Evolutionary conservation across 495 filamentous ascomycete genomes (phyloP).

Genomic region (Chaetomium cochliodes): DNA sequence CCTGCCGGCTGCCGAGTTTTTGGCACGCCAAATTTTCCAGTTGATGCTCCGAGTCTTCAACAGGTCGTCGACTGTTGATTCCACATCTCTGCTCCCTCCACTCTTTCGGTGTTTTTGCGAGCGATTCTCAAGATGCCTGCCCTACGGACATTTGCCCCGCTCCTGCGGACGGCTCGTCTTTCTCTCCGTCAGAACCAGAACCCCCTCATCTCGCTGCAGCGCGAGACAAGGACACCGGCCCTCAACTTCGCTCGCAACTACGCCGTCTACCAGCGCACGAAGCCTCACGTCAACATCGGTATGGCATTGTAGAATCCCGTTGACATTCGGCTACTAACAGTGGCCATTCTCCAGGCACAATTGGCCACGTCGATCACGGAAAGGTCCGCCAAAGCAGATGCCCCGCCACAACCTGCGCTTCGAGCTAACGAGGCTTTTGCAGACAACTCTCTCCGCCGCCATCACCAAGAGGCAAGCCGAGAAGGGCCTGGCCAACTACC

Average conservation of each 20-base stretch:
- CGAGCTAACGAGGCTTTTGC: constrained; percentile 30
- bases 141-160: constrained; percentile 63
- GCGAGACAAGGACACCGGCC: constrained; percentile 64
- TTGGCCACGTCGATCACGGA: constrained; percentile 99
- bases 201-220: constrained; percentile 59
- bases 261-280: constrained; percentile 83
- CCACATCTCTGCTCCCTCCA: constrained; percentile 30
- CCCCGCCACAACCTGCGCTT: constrained; percentile 5
- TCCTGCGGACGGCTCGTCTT: constrained; percentile 65
- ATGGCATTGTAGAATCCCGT: constrained; percentile 32
- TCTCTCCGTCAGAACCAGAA: constrained; percentile 63
- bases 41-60: constrained; percentile 3
- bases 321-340: constrained; percentile 21
- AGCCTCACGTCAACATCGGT: constrained; percentile 99
- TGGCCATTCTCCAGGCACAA: constrained; percentile 64
- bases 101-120: constrained; percentile 34
- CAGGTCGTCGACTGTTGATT: constrained; percentile 20
- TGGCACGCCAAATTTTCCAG: constrained; percentile 30
- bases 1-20: constrained; percentile 17
- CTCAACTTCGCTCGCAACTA: constrained; percentile 68
- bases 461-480: constrained; percentile 96
- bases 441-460: constrained; percentile 97
- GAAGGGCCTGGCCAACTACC: constrained; percentile 89
- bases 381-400: constrained; percentile 60
- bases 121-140: constrained; percentile 57